Percentiles rank a stretch among this genome's conserved stretches.
phyloP scores from a whole-genome alignment of 129 eudicot genomes.

The Tanacetum coccineum region DNA sequence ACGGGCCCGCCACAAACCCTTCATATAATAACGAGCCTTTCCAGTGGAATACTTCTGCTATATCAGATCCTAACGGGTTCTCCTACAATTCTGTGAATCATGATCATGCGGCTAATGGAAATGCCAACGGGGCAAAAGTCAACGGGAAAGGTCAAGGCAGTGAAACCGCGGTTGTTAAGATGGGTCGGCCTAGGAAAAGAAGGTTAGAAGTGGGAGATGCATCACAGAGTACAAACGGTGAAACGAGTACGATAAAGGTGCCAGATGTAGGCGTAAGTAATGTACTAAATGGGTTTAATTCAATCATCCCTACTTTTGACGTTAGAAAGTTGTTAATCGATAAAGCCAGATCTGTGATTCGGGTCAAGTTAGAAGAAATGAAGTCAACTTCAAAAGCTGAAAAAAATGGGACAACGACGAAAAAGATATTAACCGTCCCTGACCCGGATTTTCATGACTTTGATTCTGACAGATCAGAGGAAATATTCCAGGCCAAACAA shows the following conservation, averaged over 20 bases:
- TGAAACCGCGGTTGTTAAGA: too few species aligned
- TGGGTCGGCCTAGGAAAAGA: constrained; percentile 69
- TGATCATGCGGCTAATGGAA: constrained; percentile 37
- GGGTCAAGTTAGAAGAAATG: constrained; percentile 64
- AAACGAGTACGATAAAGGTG: constrained; percentile 28
- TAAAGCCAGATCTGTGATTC: constrained; percentile 64
- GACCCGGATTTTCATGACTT: constrained; percentile 94
- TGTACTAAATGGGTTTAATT: constrained; percentile 29
- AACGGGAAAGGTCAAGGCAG: constrained; percentile 35
- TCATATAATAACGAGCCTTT: constrained; percentile 55
- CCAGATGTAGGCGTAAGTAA: constrained; percentile 30
- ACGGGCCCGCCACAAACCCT: constrained; percentile 51
- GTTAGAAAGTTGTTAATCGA: constrained; percentile 65
- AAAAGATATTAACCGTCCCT: constrained; percentile 58
- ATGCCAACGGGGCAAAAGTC: constrained; percentile 32
- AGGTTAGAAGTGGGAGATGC: constrained; percentile 44
- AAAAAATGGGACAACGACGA: constrained; percentile 26
- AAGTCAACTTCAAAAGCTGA: constrained; percentile 47
- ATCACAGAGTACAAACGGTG: constrained; percentile 35
- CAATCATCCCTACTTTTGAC: constrained; percentile 46
- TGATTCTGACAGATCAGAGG: constrained; percentile 76
- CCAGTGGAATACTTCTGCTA: constrained; percentile 58
- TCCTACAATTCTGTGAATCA: constrained; percentile 35
- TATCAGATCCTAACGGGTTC: constrained; percentile 51
- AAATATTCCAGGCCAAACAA: constrained; percentile 77